Evolutionary conservation across 176 grass and related monocot genomes (phyloP).

Genomic region (Phyllostachys edulis): DNA sequence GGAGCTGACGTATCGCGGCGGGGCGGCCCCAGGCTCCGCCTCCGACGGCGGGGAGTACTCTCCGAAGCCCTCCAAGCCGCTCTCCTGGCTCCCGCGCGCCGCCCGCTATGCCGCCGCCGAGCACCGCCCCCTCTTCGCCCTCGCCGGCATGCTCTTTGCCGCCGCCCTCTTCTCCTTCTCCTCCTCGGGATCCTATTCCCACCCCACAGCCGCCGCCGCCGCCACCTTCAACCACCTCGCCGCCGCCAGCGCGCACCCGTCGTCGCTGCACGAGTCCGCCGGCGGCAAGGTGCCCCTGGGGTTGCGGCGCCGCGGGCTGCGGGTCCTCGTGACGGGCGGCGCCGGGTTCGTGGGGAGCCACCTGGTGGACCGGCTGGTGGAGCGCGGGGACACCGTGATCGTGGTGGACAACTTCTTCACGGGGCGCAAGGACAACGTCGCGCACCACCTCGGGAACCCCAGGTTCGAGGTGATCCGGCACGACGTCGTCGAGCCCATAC

Average conservation of each 20-base stretch:
- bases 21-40: slow-evolving; percentile 25
- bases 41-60: slow-evolving; percentile 43
- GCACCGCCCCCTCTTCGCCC: slow-evolving; percentile 70
- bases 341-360: slow-evolving; percentile 88
- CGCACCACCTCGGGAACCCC: slow-evolving; percentile 72
- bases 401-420: slow-evolving; percentile 97
- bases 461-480: slow-evolving; percentile 89
- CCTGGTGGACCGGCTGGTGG: slow-evolving; percentile 71
- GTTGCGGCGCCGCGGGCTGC: slow-evolving; percentile 50
- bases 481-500: slow-evolving; percentile 82
- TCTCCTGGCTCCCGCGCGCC: slow-evolving; percentile 55
- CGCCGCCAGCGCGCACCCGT: background rate
- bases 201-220: background rate
- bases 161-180: slow-evolving; percentile 40
- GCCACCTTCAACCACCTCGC: slow-evolving; percentile 25
- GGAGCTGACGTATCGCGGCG: slow-evolving; percentile 68
- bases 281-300: slow-evolving; percentile 77
- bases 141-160: slow-evolving; percentile 67
- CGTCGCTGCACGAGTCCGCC: slow-evolving; percentile 37
- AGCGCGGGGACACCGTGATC: slow-evolving; percentile 74
- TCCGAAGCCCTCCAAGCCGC: slow-evolving; percentile 57
- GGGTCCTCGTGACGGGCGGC: slow-evolving; percentile 81
- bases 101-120: slow-evolving; percentile 59
- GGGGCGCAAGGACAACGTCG: slow-evolving; percentile 76
- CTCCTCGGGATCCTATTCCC: background rate